phyloP scores from a whole-genome alignment of 768 basidiomycete species.

The Lenzites betulinus region DNA sequence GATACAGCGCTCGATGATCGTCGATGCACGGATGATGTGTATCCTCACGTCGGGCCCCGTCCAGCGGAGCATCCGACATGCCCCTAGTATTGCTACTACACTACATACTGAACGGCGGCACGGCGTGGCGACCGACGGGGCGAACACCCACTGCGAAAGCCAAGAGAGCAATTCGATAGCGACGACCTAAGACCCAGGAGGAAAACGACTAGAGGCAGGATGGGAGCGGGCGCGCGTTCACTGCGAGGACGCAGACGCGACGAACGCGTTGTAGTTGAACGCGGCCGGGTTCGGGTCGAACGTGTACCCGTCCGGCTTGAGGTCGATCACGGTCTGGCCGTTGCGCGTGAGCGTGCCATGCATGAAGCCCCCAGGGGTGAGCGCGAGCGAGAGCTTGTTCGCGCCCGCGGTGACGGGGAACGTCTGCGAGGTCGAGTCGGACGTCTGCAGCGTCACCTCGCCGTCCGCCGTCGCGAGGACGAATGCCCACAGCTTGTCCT shows the following conservation, averaged over 20 bases:
- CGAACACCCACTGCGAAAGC: constrained; percentile 6
- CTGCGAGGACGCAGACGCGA: constrained; percentile 35
- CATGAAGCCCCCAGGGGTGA: constrained; percentile 56
- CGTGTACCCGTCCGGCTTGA: constrained; percentile 47
- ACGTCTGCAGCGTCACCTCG: constrained; percentile 51
- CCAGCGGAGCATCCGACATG: constrained; percentile 11
- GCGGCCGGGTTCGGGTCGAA: constrained; percentile 33
- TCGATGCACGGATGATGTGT: not conserved
- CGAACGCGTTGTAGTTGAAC: constrained; percentile 70
- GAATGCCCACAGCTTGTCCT: constrained; percentile 68
- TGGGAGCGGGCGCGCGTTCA: not conserved
- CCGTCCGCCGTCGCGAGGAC: constrained; percentile 57
- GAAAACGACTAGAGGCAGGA: not conserved
- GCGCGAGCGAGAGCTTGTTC: constrained; percentile 59
- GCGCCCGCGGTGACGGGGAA: constrained; percentile 51
- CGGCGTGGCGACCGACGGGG: not conserved
- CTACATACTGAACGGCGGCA: not conserved
- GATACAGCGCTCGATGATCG: constrained; percentile 1
- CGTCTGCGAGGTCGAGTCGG: constrained; percentile 40
- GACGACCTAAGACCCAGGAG: not conserved
- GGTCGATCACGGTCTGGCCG: constrained; percentile 51
- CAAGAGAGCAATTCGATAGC: not conserved
- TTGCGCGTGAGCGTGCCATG: constrained; percentile 54
- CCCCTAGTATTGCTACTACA: not conserved
- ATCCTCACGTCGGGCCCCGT: constrained; percentile 9